These are phyloP conservation scores for Medicago truncatula DNA, from an alignment of 306 rosid genomes.

Conservation along the genomic window DNA sequence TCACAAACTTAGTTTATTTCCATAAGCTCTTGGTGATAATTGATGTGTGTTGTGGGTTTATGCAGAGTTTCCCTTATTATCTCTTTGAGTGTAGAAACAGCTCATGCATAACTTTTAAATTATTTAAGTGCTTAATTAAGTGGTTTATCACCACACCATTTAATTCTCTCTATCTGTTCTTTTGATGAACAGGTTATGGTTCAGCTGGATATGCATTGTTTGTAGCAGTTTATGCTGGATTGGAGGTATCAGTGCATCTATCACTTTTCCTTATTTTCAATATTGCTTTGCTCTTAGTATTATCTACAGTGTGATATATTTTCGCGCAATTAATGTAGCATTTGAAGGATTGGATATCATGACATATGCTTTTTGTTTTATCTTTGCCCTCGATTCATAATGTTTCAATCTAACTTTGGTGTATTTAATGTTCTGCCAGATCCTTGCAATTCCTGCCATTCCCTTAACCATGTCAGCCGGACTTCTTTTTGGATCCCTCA, in stretches of 20 bases:
- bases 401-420: conserved; percentile 39
- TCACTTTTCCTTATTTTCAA: conserved; percentile 35
- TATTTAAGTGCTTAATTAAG: neutral
- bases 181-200: conserved; percentile 78
- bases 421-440: conserved; percentile 52
- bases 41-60: neutral
- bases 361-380: neutral
- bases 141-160: neutral
- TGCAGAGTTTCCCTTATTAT: neutral
- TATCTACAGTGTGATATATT: neutral
- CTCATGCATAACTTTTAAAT: neutral
- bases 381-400: neutral
- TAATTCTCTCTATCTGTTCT: conserved; percentile 31
- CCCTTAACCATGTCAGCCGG: conserved; percentile 98
- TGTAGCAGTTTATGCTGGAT: conserved; percentile 92
- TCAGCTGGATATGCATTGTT: conserved; percentile 94
- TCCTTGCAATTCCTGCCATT: conserved; percentile 95
- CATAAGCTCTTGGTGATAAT: neutral
- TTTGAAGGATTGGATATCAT: neutral
- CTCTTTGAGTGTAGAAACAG: neutral
- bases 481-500: conserved; percentile 86
- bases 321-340: neutral
- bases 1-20: neutral
- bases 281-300: neutral
- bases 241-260: conserved; percentile 66